Base-by-base conservation (phyloP, 148 eudicot genomes). In the Dianthus caryophyllus region DNA sequence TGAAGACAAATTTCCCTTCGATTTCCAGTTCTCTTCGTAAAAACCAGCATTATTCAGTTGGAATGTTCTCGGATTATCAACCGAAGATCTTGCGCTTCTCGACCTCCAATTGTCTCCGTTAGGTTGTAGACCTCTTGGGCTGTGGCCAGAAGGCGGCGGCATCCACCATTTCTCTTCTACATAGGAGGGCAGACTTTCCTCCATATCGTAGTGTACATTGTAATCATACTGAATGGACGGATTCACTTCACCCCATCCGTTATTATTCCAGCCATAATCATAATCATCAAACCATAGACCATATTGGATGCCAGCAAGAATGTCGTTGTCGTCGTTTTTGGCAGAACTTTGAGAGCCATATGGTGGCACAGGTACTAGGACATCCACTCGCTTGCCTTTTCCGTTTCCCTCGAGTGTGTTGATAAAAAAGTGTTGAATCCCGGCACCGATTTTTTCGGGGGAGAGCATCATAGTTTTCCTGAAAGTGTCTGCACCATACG, bases 401-500 rank as follows among this genome's bases (percentile, higher is more conserved):
- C 77, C 77, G 55, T 72, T 69, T 26, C 61, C 39, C 51, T 76
- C 66, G 72, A 73, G 56, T n/a, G 83, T 76, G 59, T 52, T 74
- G 18, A 46, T 58, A 50, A 80, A 80, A 53, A 80, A 80, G 14
- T 29, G 65, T 67, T 76, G 71, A 16, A 80, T 70, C 17, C 75
- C 75, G 39, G 39, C 47, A 29, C 31, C 49, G 9, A 80, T 65
- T 25, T 67, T 66, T 61, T 61, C 73, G n/a, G 22, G 50, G 13
- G 77, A 79, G 27, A 73, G 67, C 66, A 41, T 47, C 49, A 80
- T 47, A 39, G 49, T 44, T 24, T 69, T 77, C 24, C 58, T 53
- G 70, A 80, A 67, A 52, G 62, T 76, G 44, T 52, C 63, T 47
- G 80, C 62, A 72, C 72, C 83, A 39, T 73, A 76, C 53, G 75